Conservation (phyloP, 179 eudicot genomes). For the Sideroxylon spinosum region DNA sequence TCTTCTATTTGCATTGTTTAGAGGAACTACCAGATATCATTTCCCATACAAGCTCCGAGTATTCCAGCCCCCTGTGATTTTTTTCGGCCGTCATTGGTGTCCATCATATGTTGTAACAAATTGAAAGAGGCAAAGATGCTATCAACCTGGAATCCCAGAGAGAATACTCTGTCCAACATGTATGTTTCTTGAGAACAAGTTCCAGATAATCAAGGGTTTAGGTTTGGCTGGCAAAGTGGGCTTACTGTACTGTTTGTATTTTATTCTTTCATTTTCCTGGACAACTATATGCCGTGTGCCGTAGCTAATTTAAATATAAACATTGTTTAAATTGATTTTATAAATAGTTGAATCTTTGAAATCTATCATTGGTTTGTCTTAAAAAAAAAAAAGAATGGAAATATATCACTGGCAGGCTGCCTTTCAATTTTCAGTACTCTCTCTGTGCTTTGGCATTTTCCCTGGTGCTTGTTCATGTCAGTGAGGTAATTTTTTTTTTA, state of each 20-base stretch:
- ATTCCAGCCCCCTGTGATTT: neutral
- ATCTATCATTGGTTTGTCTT: too few relatives aligned
- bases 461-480: neutral
- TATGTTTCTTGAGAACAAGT: neutral
- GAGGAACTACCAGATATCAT: neutral
- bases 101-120: neutral
- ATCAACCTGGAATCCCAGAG: neutral
- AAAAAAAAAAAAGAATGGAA: too few relatives aligned
- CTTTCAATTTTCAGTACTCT: too few relatives aligned
- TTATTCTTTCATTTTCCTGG: neutral
- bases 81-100: neutral
- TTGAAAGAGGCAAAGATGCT: neutral
- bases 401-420: neutral
- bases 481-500: too few relatives aligned
- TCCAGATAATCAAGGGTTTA: neutral
- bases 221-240: neutral
- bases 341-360: neutral
- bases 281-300: neutral
- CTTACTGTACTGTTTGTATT: neutral
- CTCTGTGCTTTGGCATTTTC: neutral
- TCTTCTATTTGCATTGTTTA: neutral
- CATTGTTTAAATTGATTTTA: neutral
- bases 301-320: neutral
- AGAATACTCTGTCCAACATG: neutral
- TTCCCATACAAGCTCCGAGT: conserved; percentile 7